Base-by-base conservation (phyloP, 2,329 filamentous ascomycete species). In the Onygenales sp. region DNA sequence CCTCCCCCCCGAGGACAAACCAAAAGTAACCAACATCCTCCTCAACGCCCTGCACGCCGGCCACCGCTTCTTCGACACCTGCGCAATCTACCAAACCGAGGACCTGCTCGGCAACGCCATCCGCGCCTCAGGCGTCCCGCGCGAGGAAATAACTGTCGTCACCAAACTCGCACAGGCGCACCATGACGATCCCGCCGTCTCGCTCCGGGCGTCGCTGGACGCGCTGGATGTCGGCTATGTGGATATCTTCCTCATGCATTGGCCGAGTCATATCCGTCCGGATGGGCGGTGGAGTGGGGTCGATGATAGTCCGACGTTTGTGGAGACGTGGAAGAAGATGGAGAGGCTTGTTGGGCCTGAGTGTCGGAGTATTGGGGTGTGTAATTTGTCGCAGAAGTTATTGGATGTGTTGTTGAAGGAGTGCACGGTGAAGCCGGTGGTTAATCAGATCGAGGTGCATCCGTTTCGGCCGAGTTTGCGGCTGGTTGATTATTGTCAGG, bases 381-480 rank as follows among this genome's bases (percentile, higher is more conserved):
- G 17, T 39, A 50, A 41, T 35, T 27, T 50, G 36, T 39, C 35
- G 17, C 35, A 39, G 11, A 38, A 42, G 7, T 17, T 7, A 7
- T 7, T 50, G 35, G 35, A 50, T 7, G 47, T 39, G 4, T 17
- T 50, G 35, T 42, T 50, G 35, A 42, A 42, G 17, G 38, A 50
- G 35, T 50, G 35, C 14, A 39, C 47, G 35, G 17, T 50, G n/a
- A 42, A 31, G 17, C 47, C 47, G 35, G 32, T 42, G 13, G 35
- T 50, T 27, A 50, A 50, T 41, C 13, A 41, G 27, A 10, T 50
- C 38, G 47, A 50, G 31, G 38, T 50, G 47, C 47, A 50, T 21
- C 47, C 35, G 14, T 50, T n/a, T 31, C 32, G 35, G 14, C 43
- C 43, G 14, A 46, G n/a, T 46, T 17, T 46, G 43, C 14, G 35